These are phyloP conservation scores for Favolaschia claudopus DNA, from an alignment of 768 basidiomycete genomes.

Conservation along the genomic window DNA sequence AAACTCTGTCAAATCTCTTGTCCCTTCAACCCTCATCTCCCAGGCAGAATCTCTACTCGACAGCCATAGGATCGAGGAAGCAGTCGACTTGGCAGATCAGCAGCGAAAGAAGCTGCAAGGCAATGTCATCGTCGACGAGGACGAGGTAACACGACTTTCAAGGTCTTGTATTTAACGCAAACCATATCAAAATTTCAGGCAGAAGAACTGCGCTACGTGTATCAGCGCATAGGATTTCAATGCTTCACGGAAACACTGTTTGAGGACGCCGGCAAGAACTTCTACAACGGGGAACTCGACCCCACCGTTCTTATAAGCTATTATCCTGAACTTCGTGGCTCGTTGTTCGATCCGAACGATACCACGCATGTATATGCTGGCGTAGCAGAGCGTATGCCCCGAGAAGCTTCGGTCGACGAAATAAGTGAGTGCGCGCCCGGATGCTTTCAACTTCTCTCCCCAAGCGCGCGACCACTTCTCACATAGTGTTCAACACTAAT, in stretches of 20 bases:
- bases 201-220: constrained; percentile 80
- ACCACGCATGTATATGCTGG: constrained; percentile 78
- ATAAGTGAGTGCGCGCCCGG: constrained; percentile 73
- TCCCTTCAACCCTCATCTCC: constrained; percentile 75
- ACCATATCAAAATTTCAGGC: constrained; percentile 40
- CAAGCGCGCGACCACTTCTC: constrained; percentile 31
- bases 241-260: constrained; percentile 83
- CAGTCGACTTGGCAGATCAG: constrained; percentile 65
- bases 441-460: constrained; percentile 26
- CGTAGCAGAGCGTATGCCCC: constrained; percentile 73
- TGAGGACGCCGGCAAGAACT: constrained; percentile 79
- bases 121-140: constrained; percentile 58
- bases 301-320: constrained; percentile 83
- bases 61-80: constrained; percentile 70
- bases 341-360: constrained; percentile 62
- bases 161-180: constrained; percentile 3
- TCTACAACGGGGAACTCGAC: constrained; percentile 84
- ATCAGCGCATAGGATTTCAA: constrained; percentile 83
- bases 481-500: constrained; percentile 65
- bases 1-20: constrained; percentile 68
- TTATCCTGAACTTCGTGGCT: constrained; percentile 78
- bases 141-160: constrained; percentile 51
- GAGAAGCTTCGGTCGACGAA: constrained; percentile 76
- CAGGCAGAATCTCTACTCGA: constrained; percentile 76
- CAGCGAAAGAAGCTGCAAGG: constrained; percentile 64